Evolutionary conservation across 1,284 basidiomycete species (phyloP).

Genomic region (Pseudozyma flocculosa): DNA sequence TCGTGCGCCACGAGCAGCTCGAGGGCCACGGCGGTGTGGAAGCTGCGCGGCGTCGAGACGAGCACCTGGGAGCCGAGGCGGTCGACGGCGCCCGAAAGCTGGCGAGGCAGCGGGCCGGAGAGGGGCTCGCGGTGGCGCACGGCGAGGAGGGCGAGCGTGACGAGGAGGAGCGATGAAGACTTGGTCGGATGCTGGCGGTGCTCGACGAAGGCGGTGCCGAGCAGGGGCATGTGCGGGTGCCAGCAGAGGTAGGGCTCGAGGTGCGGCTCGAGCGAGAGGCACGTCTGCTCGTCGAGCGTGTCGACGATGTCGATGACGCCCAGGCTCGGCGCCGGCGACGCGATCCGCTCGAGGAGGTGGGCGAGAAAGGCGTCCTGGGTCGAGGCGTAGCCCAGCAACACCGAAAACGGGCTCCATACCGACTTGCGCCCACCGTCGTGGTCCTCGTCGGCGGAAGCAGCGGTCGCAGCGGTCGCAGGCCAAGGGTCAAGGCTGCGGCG

Average conservation of each 20-base stretch:
- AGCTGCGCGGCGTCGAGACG: slow-evolving; percentile 23
- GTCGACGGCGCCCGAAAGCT: slow-evolving; percentile 28
- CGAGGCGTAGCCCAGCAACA: slow-evolving; percentile 37
- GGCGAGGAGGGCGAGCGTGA: slow-evolving; percentile 31
- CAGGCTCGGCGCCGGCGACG: slow-evolving; percentile 13
- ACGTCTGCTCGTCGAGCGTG: slow-evolving; percentile 17
- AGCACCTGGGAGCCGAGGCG: slow-evolving; percentile 33
- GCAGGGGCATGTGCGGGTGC: slow-evolving; percentile 30
- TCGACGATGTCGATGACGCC: slow-evolving; percentile 20
- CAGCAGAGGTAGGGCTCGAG: slow-evolving; percentile 26
- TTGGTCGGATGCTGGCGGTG: slow-evolving; percentile 17
- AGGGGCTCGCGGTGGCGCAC: slow-evolving; percentile 33
- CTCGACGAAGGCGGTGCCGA: slow-evolving; percentile 17
- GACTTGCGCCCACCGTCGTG: too few relatives aligned
- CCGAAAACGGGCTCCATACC: slow-evolving; percentile 32
- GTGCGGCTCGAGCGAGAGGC: slow-evolving; percentile 23
- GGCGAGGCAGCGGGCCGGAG: slow-evolving; percentile 16
- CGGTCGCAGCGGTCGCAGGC: too few relatives aligned
- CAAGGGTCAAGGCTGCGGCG: too few relatives aligned
- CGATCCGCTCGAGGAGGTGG: slow-evolving; percentile 16
- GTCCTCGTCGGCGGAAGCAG: too few relatives aligned
- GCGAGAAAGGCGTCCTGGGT: slow-evolving; percentile 29
- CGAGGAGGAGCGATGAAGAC: slow-evolving; percentile 25
- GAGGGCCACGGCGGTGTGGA: slow-evolving; percentile 31
- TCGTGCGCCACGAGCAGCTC: slow-evolving; percentile 34